Percentiles rank a stretch among this genome's conserved stretches.
These are phyloP conservation scores for Desmodesmus armatus DNA, from an alignment of 139 green algal species.

Conservation along the genomic window DNA sequence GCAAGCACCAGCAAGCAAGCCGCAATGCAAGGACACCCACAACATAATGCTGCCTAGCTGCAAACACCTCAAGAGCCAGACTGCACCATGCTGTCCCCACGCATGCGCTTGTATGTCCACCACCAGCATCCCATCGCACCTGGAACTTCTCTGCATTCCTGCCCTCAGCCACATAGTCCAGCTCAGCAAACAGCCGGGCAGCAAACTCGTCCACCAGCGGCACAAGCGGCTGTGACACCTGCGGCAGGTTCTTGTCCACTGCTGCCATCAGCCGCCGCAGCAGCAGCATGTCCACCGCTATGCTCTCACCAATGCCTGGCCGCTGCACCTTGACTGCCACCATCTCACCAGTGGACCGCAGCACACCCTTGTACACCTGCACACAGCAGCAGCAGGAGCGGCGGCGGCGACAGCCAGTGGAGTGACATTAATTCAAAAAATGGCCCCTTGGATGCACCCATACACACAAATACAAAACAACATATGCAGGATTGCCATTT, in stretches of 20 bases:
- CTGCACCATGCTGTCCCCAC: constrained; percentile 34
- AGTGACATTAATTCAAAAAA: no score
- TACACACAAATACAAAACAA: no score
- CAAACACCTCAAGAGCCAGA: neutral
- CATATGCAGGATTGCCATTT: no score
- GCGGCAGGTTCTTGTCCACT: constrained; percentile 76
- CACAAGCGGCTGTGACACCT: constrained; percentile 83
- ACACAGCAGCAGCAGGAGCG: neutral
- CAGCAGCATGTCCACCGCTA: constrained; percentile 95
- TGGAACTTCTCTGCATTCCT: constrained; percentile 91
- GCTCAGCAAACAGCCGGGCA: constrained; percentile 91
- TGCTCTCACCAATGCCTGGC: constrained; percentile 90
- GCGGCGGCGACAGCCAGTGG: no score
- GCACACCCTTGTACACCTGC: constrained; percentile 88
- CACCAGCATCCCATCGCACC: neutral
- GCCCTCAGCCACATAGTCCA: constrained; percentile 95
- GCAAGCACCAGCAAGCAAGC: constrained; percentile 4
- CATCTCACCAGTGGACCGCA: constrained; percentile 78
- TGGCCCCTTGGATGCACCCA: no score
- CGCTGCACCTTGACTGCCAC: constrained; percentile 99
- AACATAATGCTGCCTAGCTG: neutral
- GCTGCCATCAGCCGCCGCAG: constrained; percentile 81
- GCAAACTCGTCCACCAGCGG: constrained; percentile 98
- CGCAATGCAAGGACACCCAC: neutral
- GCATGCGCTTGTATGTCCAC: neutral